These are phyloP conservation scores for Cercophora scortea DNA, from an alignment of 495 filamentous ascomycete species.

Conservation along the genomic window DNA sequence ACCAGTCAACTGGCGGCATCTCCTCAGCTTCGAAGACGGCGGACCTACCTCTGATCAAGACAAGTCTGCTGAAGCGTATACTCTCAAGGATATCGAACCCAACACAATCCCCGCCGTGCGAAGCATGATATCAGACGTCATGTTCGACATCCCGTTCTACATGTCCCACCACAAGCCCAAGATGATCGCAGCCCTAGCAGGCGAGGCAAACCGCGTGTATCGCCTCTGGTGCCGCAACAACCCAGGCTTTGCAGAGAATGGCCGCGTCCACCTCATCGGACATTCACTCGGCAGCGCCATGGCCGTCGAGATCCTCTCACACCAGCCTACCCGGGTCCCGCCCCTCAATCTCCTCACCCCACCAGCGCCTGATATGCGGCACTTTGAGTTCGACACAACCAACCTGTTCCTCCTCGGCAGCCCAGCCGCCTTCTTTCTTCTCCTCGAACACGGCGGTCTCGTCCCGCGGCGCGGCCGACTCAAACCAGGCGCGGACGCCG, in stretches of 20 bases:
- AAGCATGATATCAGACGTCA: conserved; percentile 87
- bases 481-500: conserved; percentile 61
- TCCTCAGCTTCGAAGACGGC: conserved; percentile 74
- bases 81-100: conserved; percentile 83
- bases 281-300: conserved; percentile 93
- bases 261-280: conserved; percentile 84
- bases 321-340: conserved; percentile 64
- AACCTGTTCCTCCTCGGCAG: conserved; percentile 90
- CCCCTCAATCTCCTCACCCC: conserved; percentile 42
- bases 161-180: conserved; percentile 90
- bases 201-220: conserved; percentile 89
- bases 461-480: conserved; percentile 66
- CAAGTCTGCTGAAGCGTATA: conserved; percentile 56
- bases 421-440: conserved; percentile 84
- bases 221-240: conserved; percentile 91
- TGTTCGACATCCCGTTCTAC: conserved; percentile 97
- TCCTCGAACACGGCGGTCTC: conserved; percentile 77
- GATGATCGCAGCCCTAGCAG: conserved; percentile 85
- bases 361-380: conserved; percentile 40
- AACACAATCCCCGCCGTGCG: conserved; percentile 83
- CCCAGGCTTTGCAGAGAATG: conserved; percentile 67
- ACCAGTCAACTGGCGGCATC: conserved; percentile 79
- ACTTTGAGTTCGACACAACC: conserved; percentile 85
- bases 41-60: conserved; percentile 42
- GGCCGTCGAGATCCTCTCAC: conserved; percentile 82